Percentiles rank a stretch among this genome's conserved stretches.
phyloP scores from a whole-genome alignment of 192 early-diverging fungal genomes.

The Coemansia sp. region DNA sequence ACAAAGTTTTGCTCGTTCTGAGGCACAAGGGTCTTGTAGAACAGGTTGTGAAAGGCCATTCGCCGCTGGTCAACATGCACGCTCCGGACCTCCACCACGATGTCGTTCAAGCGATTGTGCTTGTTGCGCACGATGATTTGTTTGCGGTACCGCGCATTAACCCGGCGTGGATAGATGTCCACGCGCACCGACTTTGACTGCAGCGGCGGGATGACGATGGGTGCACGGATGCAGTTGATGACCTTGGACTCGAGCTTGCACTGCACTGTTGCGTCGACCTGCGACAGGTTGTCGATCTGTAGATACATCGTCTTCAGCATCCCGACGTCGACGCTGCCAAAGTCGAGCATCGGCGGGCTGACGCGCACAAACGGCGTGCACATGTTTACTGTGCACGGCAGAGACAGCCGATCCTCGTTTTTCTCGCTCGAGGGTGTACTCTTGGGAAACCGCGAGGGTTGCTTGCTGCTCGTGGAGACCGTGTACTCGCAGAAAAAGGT shows the following conservation, averaged over 20 bases:
- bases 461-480: constrained; percentile 38
- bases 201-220: constrained; percentile 69
- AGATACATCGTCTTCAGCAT: constrained; percentile 85
- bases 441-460: constrained; percentile 22
- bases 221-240: constrained; percentile 73
- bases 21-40: constrained; percentile 85
- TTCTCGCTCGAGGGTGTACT: constrained; percentile 58
- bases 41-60: constrained; percentile 96
- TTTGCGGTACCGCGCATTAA: constrained; percentile 97
- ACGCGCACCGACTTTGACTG: constrained; percentile 77
- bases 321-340: constrained; percentile 95
- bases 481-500: constrained; percentile 66
- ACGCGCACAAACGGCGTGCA: constrained; percentile 94
- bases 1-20: constrained; percentile 86
- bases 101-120: constrained; percentile 85
- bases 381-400: constrained; percentile 87
- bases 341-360: constrained; percentile 79
- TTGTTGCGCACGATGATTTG: constrained; percentile 92
- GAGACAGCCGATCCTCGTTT: constrained; percentile 50
- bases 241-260: constrained; percentile 91
- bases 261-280: constrained; percentile 79
- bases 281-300: constrained; percentile 80
- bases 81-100: constrained; percentile 86
- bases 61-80: constrained; percentile 94
- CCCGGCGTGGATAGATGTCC: constrained; percentile 94